Evolutionary conservation across 345 rosid species (phyloP), one percentile per base, ranked within the genome.

Genomic region (Eucalyptus decipiens): DNA sequence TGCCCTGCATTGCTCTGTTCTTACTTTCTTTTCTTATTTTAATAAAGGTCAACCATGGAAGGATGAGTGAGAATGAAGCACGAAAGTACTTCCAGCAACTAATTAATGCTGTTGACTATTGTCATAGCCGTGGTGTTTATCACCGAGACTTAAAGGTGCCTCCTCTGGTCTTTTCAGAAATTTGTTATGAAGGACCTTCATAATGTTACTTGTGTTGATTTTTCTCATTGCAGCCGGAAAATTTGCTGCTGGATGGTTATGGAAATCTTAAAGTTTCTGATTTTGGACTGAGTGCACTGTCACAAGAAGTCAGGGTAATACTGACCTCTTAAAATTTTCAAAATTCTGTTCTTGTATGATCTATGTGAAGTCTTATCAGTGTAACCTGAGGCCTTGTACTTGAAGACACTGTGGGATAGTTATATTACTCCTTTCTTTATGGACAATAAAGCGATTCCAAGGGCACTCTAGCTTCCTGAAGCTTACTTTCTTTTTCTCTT

Each of bases 261-360:
- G 99, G 98, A 80, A 96, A 95, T 93, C 98, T 98, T 88, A 98
- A 96, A 94, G 98, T 98, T 91, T 97, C 99, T 58, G 99, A 98
- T 93, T 98, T 97, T 91, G 99, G 99, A 91, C 90, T 97, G 92
- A 98, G 99, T 94, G 99, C 99, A 24, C 90, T 98, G 93, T 98
- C 99, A 43, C 96, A 94, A 87, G 98, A 98, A 98, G 96, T 98
- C 93, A 93, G 97, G 99, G 99, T 97, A 97, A 93, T 86, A 85
- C 69, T 88, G 48, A 67, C 47, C 47, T 40, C 85, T 76, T 76
- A 76, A 76, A 69, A 76, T 83, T 18, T 45, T 42, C 52, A 28
- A 37, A 51, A 37, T 76, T 76, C 85, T 26, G 13, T 40, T 21
- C 47, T 76, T 76, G 9, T 52, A 47, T 28, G n/a, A 87, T 51